phyloP scores from a whole-genome alignment of 2,329 filamentous ascomycete species.

The Thelonectria blattea region DNA sequence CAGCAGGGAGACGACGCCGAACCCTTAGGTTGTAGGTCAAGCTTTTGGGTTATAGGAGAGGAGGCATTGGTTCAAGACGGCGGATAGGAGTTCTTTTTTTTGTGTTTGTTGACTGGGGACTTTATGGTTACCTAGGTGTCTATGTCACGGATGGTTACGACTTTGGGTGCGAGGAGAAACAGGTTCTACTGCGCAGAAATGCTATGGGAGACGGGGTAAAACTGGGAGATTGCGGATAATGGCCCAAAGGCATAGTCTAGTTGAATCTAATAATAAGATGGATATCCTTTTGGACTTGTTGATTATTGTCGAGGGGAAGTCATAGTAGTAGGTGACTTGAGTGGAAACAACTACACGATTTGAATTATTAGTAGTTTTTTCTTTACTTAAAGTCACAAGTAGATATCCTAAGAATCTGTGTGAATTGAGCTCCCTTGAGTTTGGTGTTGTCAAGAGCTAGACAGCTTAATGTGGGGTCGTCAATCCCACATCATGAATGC shows the following conservation, averaged over 20 bases:
- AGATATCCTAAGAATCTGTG: too few relatives aligned
- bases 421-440: too few relatives aligned
- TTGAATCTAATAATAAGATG: conserved; percentile 22
- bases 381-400: too few relatives aligned
- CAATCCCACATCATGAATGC: background rate
- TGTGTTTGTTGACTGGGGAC: background rate
- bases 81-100: conserved; percentile 6
- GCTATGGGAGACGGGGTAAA: conserved; percentile 7
- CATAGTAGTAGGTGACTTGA: too few relatives aligned
- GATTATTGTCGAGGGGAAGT: background rate
- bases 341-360: background rate
- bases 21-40: conserved; percentile 34
- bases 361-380: too few relatives aligned
- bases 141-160: conserved; percentile 8
- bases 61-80: background rate
- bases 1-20: conserved; percentile 53
- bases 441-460: background rate
- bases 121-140: background rate
- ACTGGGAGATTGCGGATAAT: conserved; percentile 7
- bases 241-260: conserved; percentile 1
- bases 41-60: background rate
- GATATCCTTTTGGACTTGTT: conserved; percentile 4
- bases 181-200: conserved; percentile 3
- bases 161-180: conserved; percentile 11
- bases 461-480: background rate